Conservation (phyloP, 768 basidiomycete genomes). For the Rhodosporidiobolus odoratus region DNA sequence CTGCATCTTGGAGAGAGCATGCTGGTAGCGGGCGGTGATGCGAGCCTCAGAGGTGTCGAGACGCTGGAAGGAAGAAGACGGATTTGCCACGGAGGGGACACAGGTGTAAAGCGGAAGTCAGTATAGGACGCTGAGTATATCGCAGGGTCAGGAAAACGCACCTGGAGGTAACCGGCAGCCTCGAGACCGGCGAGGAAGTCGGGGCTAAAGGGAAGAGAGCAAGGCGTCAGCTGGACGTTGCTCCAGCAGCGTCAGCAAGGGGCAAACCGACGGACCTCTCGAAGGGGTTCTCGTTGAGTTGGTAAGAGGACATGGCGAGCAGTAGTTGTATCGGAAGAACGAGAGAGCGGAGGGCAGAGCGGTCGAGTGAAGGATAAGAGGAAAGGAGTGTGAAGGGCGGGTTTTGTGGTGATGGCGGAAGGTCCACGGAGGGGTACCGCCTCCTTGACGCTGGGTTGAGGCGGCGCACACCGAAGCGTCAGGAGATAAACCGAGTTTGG, state of each 20-base stretch:
- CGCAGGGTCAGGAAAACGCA: neutral
- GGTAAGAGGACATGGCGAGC: too few species aligned
- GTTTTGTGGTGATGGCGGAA: neutral
- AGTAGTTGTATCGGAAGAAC: too few species aligned
- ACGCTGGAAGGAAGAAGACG: neutral
- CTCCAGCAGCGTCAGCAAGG: too few species aligned
- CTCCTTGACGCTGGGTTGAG: neutral
- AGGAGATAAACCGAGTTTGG: too few species aligned
- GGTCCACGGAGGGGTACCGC: neutral
- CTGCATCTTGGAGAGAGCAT: slow-evolving; percentile 30
- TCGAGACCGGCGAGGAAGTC: slow-evolving; percentile 34
- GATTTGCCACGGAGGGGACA: neutral
- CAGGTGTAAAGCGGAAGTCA: neutral
- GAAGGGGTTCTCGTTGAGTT: slow-evolving; percentile 22
- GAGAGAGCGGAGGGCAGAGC: too few species aligned
- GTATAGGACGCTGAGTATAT: neutral
- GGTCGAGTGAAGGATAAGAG: neutral
- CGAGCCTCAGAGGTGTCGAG: slow-evolving; percentile 31
- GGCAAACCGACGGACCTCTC: slow-evolving; percentile 17
- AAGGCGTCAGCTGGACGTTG: neutral
- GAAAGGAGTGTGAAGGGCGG: neutral
- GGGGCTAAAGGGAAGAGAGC: slow-evolving; percentile 3
- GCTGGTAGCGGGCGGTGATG: slow-evolving; percentile 37
- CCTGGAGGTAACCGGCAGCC: slow-evolving; percentile 36
- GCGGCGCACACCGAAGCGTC: too few species aligned